Evolutionary conservation across 2,329 filamentous ascomycete species (phyloP).

Genomic region (Lasiodiplodia hormozganensis): DNA sequence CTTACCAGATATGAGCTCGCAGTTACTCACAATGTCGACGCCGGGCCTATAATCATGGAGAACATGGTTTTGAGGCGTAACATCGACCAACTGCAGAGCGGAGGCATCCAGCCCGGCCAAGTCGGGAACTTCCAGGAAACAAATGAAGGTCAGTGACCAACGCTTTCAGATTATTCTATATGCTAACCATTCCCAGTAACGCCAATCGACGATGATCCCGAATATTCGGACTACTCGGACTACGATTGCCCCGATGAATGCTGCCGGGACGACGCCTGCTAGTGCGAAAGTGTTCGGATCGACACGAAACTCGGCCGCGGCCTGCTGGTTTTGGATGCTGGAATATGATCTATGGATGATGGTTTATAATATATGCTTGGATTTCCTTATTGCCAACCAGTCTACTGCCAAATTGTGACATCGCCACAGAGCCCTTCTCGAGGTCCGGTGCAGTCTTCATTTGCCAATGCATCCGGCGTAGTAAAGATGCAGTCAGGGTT

Average conservation of each 20-base stretch:
- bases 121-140: not conserved
- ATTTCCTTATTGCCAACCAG: constrained; percentile 18
- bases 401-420: constrained; percentile 3
- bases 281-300: not conserved
- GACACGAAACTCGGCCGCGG: not conserved
- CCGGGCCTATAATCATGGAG: not conserved
- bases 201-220: not conserved
- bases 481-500: constrained; percentile 68
- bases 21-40: not conserved
- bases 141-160: not conserved
- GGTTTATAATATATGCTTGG: constrained; percentile 1
- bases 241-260: not conserved
- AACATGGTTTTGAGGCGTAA: not conserved
- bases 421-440: constrained; percentile 71
- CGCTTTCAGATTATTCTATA: not conserved
- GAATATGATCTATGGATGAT: not conserved
- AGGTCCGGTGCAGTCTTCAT: constrained; percentile 67
- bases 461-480: constrained; percentile 59
- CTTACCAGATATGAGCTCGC: not conserved
- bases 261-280: not conserved
- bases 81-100: not conserved
- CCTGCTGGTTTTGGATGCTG: not conserved
- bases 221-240: not conserved
- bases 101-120: not conserved
- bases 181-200: not conserved